phyloP scores from a whole-genome alignment of 306 rosid species.

The Canavalia gladiata region DNA sequence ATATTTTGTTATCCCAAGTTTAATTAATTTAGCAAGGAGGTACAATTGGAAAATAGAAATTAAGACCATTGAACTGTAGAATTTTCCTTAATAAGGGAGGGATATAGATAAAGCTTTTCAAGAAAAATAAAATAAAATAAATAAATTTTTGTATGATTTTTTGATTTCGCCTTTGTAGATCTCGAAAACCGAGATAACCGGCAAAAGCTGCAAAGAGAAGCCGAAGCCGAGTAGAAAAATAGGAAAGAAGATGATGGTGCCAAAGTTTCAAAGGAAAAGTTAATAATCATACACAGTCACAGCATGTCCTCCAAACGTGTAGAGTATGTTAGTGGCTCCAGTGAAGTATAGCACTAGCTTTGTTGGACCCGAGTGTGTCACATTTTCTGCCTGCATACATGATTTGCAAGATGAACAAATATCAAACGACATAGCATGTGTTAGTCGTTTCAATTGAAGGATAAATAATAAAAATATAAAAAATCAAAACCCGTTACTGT shows the following conservation, averaged over 20 bases:
- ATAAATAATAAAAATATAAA: neutral
- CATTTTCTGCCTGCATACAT: slow-evolving; percentile 64
- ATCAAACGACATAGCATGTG: neutral
- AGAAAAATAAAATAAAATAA: neutral
- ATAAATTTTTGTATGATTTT: slow-evolving; percentile 53
- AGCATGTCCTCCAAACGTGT: slow-evolving; percentile 99
- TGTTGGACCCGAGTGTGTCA: slow-evolving; percentile 74
- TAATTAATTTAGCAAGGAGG: neutral
- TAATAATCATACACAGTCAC: slow-evolving; percentile 80
- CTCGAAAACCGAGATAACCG: slow-evolving; percentile 52
- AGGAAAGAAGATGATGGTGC: slow-evolving; percentile 27
- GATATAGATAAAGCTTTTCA: too few species aligned
- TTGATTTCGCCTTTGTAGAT: slow-evolving; percentile 37
- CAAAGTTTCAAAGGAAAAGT: neutral
- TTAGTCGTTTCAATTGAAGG: neutral
- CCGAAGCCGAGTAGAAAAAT: slow-evolving; percentile 57
- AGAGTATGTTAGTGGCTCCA: slow-evolving; percentile 94
- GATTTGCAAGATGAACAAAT: neutral
- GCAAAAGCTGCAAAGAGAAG: slow-evolving; percentile 71
- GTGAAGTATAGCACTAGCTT: slow-evolving; percentile 91
- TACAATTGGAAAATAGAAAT: neutral
- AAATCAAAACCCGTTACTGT: neutral
- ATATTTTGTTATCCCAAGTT: neutral
- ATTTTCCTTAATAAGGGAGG: slow-evolving; percentile 33
- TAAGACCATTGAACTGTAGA: slow-evolving; percentile 7